Conservation (phyloP, 2,329 filamentous ascomycete species). For the Claviceps sp. region DNA sequence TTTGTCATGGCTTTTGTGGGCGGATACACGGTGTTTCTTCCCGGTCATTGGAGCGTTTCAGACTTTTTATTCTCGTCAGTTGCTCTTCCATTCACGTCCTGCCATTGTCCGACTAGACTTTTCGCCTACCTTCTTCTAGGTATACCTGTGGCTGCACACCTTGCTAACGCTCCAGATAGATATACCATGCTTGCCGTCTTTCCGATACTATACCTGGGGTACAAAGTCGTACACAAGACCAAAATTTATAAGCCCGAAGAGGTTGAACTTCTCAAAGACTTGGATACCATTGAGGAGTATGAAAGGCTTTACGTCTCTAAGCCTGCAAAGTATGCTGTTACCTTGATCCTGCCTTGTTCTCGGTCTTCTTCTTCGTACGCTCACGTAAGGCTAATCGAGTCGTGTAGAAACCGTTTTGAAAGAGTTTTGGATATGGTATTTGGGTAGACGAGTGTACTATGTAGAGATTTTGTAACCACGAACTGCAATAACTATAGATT, state of each 20-base stretch:
- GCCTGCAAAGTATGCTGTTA: slow-evolving; percentile 35
- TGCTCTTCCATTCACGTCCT: neutral
- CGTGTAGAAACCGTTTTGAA: slow-evolving; percentile 9
- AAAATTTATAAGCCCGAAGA: slow-evolving; percentile 41
- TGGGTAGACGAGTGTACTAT: neutral
- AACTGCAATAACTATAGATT: neutral
- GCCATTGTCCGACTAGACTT: no score
- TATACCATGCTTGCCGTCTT: slow-evolving; percentile 65
- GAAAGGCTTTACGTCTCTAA: slow-evolving; percentile 42
- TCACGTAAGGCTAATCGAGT: neutral
- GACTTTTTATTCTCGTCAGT: slow-evolving; percentile 58
- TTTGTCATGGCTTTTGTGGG: slow-evolving; percentile 61
- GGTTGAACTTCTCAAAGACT: slow-evolving; percentile 47
- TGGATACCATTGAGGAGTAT: slow-evolving; percentile 57
- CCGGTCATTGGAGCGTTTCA: slow-evolving; percentile 49
- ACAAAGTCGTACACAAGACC: slow-evolving; percentile 58
- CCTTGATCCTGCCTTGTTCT: neutral
- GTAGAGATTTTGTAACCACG: neutral
- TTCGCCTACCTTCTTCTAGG: neutral
- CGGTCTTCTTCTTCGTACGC: no score
- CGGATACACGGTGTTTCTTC: slow-evolving; percentile 62
- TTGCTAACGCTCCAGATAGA: slow-evolving; percentile 12
- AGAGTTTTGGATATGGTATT: slow-evolving; percentile 12
- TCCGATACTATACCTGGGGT: slow-evolving; percentile 53
- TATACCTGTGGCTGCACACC: neutral